phyloP scores from a whole-genome alignment of 306 rosid genomes.

The Cucurbita pepo region DNA sequence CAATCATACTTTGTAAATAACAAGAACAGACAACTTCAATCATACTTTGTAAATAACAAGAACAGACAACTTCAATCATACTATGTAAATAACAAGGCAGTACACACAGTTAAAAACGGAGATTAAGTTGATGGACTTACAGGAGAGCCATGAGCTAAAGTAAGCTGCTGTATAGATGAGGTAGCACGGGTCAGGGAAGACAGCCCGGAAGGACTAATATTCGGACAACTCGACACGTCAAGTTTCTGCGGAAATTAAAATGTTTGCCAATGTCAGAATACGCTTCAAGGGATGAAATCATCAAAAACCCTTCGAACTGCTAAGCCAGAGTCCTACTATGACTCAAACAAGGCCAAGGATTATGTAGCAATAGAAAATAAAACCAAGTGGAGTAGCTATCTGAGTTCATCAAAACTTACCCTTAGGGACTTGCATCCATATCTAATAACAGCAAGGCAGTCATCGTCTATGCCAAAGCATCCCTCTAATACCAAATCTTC shows the following conservation, averaged over 20 bases:
- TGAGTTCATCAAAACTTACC: slow-evolving; percentile 28
- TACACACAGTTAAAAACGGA: neutral
- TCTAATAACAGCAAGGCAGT: slow-evolving; percentile 40
- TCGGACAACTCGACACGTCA: slow-evolving; percentile 71
- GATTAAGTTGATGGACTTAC: slow-evolving; percentile 29
- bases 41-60: no score
- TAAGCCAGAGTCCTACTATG: neutral
- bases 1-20: no score
- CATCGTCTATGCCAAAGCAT: slow-evolving; percentile 69
- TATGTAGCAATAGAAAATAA: neutral
- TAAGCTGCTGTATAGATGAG: slow-evolving; percentile 41
- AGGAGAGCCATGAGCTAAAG: slow-evolving; percentile 58
- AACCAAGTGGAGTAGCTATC: neutral
- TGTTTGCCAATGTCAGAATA: neutral
- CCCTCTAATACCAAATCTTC: slow-evolving; percentile 88
- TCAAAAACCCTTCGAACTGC: neutral
- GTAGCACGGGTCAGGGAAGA: slow-evolving; percentile 41
- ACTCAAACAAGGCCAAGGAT: neutral
- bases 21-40: no score
- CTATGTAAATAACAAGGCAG: slow-evolving; percentile 1
- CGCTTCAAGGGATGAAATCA: slow-evolving; percentile 6
- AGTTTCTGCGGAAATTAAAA: slow-evolving; percentile 49
- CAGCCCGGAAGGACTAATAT: slow-evolving; percentile 47
- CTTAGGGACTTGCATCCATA: slow-evolving; percentile 61
- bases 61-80: no score